Evolutionary conservation across 2,329 filamentous ascomycete genomes (phyloP).

Genomic region (Aotearoamyces nothofagi): DNA sequence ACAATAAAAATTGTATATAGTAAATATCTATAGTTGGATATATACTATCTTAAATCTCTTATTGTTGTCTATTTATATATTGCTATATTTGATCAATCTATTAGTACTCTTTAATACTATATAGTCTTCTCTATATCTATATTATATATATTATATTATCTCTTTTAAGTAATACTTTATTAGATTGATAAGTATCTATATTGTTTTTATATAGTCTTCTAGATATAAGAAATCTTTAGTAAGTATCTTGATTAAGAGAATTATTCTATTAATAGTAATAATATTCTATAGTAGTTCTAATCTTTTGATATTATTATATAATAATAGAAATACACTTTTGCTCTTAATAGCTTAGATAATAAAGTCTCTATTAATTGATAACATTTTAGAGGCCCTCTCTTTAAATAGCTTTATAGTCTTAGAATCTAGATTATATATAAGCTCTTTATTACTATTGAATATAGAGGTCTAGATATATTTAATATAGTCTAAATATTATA

Average conservation of each 20-base stretch:
- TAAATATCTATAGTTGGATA: slow-evolving; percentile 5
- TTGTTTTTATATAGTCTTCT: slow-evolving; percentile 5
- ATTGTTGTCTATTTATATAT: slow-evolving; percentile 3
- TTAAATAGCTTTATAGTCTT: slow-evolving; percentile 6
- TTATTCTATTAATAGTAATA: slow-evolving; percentile 6
- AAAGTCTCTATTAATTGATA: slow-evolving; percentile 5
- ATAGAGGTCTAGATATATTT: slow-evolving; percentile 5
- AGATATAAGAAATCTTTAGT: slow-evolving; percentile 6
- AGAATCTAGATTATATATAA: slow-evolving; percentile 6
- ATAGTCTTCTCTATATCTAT: slow-evolving; percentile 21
- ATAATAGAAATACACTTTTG: slow-evolving; percentile 5
- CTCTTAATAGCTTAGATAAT: slow-evolving; percentile 6
- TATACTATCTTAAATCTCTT: slow-evolving; percentile 6
- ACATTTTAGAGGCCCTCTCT: slow-evolving; percentile 4
- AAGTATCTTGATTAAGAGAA: slow-evolving; percentile 6
- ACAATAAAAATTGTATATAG: slow-evolving; percentile 4
- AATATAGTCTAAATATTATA: slow-evolving; percentile 6
- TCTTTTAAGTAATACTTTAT: slow-evolving; percentile 6
- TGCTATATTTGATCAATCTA: slow-evolving; percentile 4
- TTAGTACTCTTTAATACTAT: slow-evolving; percentile 6
- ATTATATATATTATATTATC: slow-evolving; percentile 21
- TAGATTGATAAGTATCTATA: slow-evolving; percentile 5
- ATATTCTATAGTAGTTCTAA: slow-evolving; percentile 5
- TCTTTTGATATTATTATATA: slow-evolving; percentile 5
- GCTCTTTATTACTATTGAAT: slow-evolving; percentile 4